Evolutionary conservation across 1,284 basidiomycete species (phyloP), one percentile per base, ranked within the genome.

Genomic region (Moniliella sp.): DNA sequence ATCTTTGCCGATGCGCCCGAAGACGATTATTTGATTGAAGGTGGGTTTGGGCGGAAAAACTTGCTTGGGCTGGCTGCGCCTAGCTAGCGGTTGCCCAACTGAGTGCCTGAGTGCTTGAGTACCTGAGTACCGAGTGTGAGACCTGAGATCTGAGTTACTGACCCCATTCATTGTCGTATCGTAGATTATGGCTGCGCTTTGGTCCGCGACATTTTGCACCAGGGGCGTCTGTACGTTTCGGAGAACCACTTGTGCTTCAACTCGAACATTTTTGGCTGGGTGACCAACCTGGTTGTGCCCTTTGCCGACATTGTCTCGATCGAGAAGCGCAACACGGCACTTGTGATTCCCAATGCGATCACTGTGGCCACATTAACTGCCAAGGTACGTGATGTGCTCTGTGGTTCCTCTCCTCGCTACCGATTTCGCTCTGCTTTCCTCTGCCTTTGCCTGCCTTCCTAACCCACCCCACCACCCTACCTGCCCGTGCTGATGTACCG

Each of bases 191-290:
- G 15, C 2, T 97, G 91, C 59, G 91, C 88, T 0, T 62, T 94
- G 9, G 82, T 91, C 53, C 74, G 84, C 33, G 91, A 97, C 61
- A 94, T 97, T 45, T 68, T 97, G 16, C 78, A 94, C 18, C 88
- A 97, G 66, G 88, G 88, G 3, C 71, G 88, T 3, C 61, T 97
- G 32, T 97, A 97, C 62, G 81, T 97, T 15, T 94, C 86, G 1
- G 91, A 97, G 63, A 88, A 94, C 62, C 86, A 94, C 57, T 71
- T 94, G 11, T 93, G 83, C n/a, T 97, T 97, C 67, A 80, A 97
- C 54, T 86, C 91, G 14, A 97, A 93, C 60, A 93, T 99, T 33
- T 91, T 97, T 62, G 88, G 88, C 28, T 97, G 88, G 88, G 78
- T 93, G 36, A 94, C 86, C 12, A 78, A 91, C 55, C 81, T 84